Evolutionary conservation across 2,329 filamentous ascomycete genomes (phyloP).

Genomic region (Cercospora sp.): DNA sequence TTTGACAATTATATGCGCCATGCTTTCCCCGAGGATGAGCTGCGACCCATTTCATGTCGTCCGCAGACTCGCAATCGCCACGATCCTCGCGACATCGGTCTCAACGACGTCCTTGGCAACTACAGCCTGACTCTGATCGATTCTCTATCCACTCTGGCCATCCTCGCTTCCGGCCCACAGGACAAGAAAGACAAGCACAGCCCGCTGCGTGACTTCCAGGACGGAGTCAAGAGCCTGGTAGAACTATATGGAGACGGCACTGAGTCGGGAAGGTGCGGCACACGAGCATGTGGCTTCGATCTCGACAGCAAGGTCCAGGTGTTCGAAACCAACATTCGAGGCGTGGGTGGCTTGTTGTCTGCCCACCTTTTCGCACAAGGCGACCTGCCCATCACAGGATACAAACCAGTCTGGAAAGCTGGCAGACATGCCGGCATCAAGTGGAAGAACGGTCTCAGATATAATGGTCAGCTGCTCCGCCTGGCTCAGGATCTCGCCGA

Average conservation of each 20-base stretch:
- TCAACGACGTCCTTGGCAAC: slow-evolving; percentile 95
- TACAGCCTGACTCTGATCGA: slow-evolving; percentile 96
- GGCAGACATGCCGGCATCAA: slow-evolving; percentile 44
- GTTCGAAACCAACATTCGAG: slow-evolving; percentile 95
- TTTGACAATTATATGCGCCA: slow-evolving; percentile 92
- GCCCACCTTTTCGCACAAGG: slow-evolving; percentile 91
- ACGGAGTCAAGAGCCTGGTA: slow-evolving; percentile 73
- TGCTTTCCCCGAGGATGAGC: slow-evolving; percentile 94
- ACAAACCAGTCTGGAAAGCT: slow-evolving; percentile 55
- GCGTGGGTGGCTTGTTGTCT: slow-evolving; percentile 84
- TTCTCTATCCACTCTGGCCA: slow-evolving; percentile 89
- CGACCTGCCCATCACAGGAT: slow-evolving; percentile 81
- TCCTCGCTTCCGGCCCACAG: slow-evolving; percentile 71
- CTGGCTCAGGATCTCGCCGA: slow-evolving; percentile 82
- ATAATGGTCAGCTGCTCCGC: slow-evolving; percentile 87
- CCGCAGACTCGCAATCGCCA: slow-evolving; percentile 80
- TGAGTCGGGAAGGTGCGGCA: slow-evolving; percentile 67
- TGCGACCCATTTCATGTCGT: slow-evolving; percentile 80
- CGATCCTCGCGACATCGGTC: slow-evolving; percentile 76
- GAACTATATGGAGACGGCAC: slow-evolving; percentile 84
- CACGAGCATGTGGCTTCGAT: slow-evolving; percentile 79
- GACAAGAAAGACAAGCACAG: slow-evolving; percentile 49
- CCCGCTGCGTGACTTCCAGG: slow-evolving; percentile 65
- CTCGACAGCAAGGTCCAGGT: slow-evolving; percentile 98
- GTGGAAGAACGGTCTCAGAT: slow-evolving; percentile 63